Evolutionary conservation across 208 protist genomes (phyloP), one percentile per base, ranked within the genome.

Genomic region (Dictyostelium gargantuum): DNA sequence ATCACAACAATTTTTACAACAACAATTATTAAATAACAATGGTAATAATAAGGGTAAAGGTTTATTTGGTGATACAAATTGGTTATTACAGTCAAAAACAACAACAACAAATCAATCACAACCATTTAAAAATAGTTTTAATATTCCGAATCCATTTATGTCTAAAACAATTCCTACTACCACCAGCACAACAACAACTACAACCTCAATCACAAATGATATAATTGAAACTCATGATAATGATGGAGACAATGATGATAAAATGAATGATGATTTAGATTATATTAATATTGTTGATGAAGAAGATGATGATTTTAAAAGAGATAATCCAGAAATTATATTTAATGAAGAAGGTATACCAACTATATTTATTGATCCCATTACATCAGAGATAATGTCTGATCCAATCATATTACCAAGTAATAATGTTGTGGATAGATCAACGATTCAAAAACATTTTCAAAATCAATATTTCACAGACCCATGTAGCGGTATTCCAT

Each of bases 341-440:
- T 38, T 77, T 2, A 77, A 89, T 46, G 82, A 89, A 40, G 68
- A 66, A 8, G 82, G 82, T 52, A 52, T 89, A 38, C 82, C 82
- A 42, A 79, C 82, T 5, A 89, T 48, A 17, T 89, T 89, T 66
- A 21, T 89, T 29, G 82, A 89, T 50, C 82, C 85, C 6, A 92
- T 92, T 1, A 92, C 77, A 63, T 63, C 50, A 1, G 52, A 92
- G 29, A 58, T 93, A 21, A 93, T 93, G 91, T 38, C 0, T 8
- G 91, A 93, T 40, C 91, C 91, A 9, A 42, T 93, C 19, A 32
- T 29, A 17, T 42, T 93, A n/a, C 81, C 81, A 48, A 61, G 40
- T 26, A 81, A 61, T 13, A 46, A 92, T 29, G 29, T 63, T 29
- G 61, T 93, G 3, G 82, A 93, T 46, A 56, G 81, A 32, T 35